These are phyloP conservation scores for Lodderomyces orthopsilosis DNA, from an alignment of 1,139 yeast genomes.

Conservation along the genomic window DNA sequence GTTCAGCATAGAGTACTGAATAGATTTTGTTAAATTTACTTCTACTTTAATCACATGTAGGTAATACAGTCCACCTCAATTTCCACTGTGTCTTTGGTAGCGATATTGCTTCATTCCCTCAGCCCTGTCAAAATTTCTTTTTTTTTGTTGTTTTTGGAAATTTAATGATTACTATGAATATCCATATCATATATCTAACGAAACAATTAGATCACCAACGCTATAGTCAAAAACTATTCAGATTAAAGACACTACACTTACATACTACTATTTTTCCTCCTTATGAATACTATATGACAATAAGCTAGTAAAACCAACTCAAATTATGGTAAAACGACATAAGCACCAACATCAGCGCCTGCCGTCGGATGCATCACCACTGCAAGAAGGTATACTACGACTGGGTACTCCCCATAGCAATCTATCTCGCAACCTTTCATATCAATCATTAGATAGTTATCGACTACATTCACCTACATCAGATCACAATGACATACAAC, in stretches of 20 bases:
- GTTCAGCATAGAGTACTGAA: conserved; percentile 5
- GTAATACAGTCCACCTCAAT: too few relatives aligned
- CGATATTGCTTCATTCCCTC: neutral
- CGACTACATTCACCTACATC: neutral
- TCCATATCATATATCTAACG: neutral
- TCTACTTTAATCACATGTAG: too few relatives aligned
- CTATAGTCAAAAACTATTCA: too few relatives aligned
- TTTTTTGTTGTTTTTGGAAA: neutral
- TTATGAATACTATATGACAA: neutral
- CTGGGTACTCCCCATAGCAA: neutral
- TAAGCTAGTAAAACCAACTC: neutral
- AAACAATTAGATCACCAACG: neutral
- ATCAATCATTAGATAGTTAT: conserved; percentile 3
- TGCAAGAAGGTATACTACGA: neutral
- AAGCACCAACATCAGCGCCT: neutral
- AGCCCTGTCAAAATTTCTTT: neutral
- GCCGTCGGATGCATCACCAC: neutral
- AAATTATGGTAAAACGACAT: neutral
- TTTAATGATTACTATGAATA: too few relatives aligned
- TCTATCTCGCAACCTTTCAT: conserved; percentile 1
- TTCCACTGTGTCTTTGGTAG: too few relatives aligned
- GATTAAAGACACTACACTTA: too few relatives aligned
- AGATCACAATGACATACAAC: neutral
- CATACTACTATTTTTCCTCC: too few relatives aligned
- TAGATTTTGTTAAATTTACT: neutral